Conservation (phyloP, 2,329 filamentous ascomycete species). For the Ilyonectria sp. region DNA sequence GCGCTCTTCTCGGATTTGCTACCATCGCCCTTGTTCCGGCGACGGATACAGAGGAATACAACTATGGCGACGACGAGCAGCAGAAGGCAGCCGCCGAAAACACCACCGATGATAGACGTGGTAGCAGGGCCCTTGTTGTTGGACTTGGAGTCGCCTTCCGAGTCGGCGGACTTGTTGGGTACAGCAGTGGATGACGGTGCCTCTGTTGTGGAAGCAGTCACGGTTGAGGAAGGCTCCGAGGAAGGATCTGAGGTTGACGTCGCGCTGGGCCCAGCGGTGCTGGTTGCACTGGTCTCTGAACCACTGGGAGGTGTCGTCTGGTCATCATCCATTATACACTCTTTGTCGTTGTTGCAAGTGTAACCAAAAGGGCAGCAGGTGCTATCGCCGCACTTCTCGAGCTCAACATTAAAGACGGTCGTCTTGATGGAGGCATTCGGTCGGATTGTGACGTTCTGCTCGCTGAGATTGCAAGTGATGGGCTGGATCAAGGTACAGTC, state of each 20-base stretch:
- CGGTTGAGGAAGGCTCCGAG: conserved; percentile 37
- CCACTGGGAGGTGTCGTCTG: conserved; percentile 60
- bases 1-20: conserved; percentile 41
- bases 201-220: conserved; percentile 37
- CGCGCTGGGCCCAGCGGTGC: conserved; percentile 36
- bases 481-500: conserved; percentile 74
- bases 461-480: conserved; percentile 74
- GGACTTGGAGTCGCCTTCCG: conserved; percentile 30
- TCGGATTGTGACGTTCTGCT: conserved; percentile 71
- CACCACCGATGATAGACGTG: conserved; percentile 62
- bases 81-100: conserved; percentile 62
- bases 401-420: conserved; percentile 68
- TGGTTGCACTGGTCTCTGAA: conserved; percentile 43
- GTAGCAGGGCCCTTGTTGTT: conserved; percentile 50
- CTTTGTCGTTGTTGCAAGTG: conserved; percentile 66
- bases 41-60: conserved; percentile 58
- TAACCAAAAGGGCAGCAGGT: conserved; percentile 82
- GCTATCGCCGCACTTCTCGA: conserved; percentile 70
- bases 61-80: conserved; percentile 58
- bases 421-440: conserved; percentile 77
- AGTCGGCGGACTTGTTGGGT: conserved; percentile 32
- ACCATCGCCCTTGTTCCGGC: conserved; percentile 44
- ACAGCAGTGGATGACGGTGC: conserved; percentile 35
- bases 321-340: conserved; percentile 69
- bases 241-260: conserved; percentile 42